Evolutionary conservation across 2,329 filamentous ascomycete species (phyloP).

Genomic region (Claviceps capensis): DNA sequence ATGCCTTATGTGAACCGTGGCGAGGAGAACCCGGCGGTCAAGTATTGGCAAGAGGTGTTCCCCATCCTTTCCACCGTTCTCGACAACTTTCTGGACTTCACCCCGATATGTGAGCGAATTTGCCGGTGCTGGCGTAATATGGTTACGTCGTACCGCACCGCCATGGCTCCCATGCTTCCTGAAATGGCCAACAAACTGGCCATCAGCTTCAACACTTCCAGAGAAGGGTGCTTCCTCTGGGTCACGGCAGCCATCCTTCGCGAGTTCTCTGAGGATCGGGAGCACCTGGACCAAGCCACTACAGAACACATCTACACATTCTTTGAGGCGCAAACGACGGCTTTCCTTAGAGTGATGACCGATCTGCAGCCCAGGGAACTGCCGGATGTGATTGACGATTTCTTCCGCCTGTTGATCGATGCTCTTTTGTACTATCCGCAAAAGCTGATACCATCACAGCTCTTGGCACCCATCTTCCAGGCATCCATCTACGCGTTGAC

Average conservation of each 20-base stretch:
- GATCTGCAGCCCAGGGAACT: slow-evolving; percentile 63
- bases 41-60: slow-evolving; percentile 92
- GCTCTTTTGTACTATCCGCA: slow-evolving; percentile 86
- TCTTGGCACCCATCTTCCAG: slow-evolving; percentile 73
- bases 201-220: slow-evolving; percentile 68
- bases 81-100: slow-evolving; percentile 73
- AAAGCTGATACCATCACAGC: slow-evolving; percentile 62
- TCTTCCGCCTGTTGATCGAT: slow-evolving; percentile 86
- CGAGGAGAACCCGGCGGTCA: slow-evolving; percentile 77
- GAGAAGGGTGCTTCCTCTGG: slow-evolving; percentile 97
- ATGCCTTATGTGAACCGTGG: slow-evolving; percentile 60
- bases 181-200: slow-evolving; percentile 81
- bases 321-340: slow-evolving; percentile 84
- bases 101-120: slow-evolving; percentile 82
- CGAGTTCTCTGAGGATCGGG: slow-evolving; percentile 85
- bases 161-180: slow-evolving; percentile 73
- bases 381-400: slow-evolving; percentile 82
- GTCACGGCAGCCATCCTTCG: slow-evolving; percentile 88
- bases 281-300: slow-evolving; percentile 69
- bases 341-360: slow-evolving; percentile 79
- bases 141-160: slow-evolving; percentile 87
- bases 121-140: slow-evolving; percentile 95
- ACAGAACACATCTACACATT: slow-evolving; percentile 84
- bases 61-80: slow-evolving; percentile 75
- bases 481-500: slow-evolving; percentile 78